phyloP scores from a whole-genome alignment of 805 yeast genomes.

The Candida sphagnicola region DNA sequence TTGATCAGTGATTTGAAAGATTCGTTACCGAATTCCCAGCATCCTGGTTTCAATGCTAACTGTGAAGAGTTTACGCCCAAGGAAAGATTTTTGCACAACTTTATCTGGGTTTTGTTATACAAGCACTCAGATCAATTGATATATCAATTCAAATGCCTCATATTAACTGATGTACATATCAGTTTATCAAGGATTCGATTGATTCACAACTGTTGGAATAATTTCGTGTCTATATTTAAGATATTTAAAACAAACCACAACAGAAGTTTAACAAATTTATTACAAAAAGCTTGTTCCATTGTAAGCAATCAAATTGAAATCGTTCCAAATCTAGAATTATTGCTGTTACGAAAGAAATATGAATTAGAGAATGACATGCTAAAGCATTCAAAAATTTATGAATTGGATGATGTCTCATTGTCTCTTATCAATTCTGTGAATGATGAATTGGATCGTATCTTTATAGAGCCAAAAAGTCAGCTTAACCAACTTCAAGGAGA shows the following conservation, averaged over 20 bases:
- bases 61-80: neutral
- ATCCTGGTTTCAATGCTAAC: conserved; percentile 23
- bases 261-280: conserved; percentile 11
- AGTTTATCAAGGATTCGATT: neutral
- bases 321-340: conserved; percentile 5
- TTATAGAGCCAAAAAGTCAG: neutral
- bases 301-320: conserved; percentile 11
- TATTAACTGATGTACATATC: neutral
- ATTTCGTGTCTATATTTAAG: conserved; percentile 15
- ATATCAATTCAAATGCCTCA: conserved; percentile 9
- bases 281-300: conserved; percentile 13
- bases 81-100: conserved; percentile 11
- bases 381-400: neutral
- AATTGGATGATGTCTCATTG: conserved; percentile 5
- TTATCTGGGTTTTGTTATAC: conserved; percentile 17
- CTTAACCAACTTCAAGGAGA: conserved; percentile 3
- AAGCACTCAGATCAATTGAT: conserved; percentile 12
- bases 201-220: conserved; percentile 9
- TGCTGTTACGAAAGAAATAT: conserved; percentile 2
- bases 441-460: neutral
- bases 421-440: neutral
- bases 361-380: conserved; percentile 4
- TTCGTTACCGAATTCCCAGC: conserved; percentile 8
- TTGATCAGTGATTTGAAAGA: conserved; percentile 17
- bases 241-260: conserved; percentile 16